Evolutionary conservation across 1,139 yeast genomes (phyloP), one percentile per base, ranked within the genome.

Genomic region (Saccharomyces uvarum): DNA sequence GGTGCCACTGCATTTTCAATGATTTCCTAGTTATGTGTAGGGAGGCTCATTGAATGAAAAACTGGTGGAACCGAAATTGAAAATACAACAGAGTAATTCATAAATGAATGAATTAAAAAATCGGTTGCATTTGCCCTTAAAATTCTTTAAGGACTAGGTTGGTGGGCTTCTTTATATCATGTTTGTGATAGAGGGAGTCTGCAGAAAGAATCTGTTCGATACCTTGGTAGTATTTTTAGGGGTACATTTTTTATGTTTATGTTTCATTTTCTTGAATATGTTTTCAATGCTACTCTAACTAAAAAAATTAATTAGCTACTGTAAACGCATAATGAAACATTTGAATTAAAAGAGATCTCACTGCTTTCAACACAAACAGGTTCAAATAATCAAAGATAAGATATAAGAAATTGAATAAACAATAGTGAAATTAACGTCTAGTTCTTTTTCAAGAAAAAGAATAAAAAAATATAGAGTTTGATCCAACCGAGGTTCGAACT

Each of bases 401-500:
- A 24, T 4, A 24, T 4, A 24, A 5, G 26, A 24, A 24, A 24
- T 24, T 24, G 26, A 24, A 24, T 24, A 24, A 24, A 24, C 6
- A 24, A 24, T 24, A 4, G 26, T 24, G 26, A 24, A 1, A 24
- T 24, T 24, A 4, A 24, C 2, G 26, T 4, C 26, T 4, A 5
- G 6, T 24, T 24, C 26, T 4, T 4, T 24, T 32, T n/a, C 19
- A 4, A n/a, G n/a, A 7, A 4, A 32, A 32, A 6, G 4, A 31
- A 27, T 4, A 28, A 28, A 33, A 33, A 49, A 33, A n/a, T 16
- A 16, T 16, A 32, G 52, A 55, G 54, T 50, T 48, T 67, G 71
- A 66, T 66, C 69, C 71, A 64, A 65, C 70, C 69, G 71, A 65
- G 71, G 71, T 62, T 68, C 66, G 71, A 68, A 68, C 71, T 65